Percentiles rank a stretch among this genome's conserved stretches.
phyloP scores from a whole-genome alignment of 164 flowering plant genomes.

The Stephania japonica region DNA sequence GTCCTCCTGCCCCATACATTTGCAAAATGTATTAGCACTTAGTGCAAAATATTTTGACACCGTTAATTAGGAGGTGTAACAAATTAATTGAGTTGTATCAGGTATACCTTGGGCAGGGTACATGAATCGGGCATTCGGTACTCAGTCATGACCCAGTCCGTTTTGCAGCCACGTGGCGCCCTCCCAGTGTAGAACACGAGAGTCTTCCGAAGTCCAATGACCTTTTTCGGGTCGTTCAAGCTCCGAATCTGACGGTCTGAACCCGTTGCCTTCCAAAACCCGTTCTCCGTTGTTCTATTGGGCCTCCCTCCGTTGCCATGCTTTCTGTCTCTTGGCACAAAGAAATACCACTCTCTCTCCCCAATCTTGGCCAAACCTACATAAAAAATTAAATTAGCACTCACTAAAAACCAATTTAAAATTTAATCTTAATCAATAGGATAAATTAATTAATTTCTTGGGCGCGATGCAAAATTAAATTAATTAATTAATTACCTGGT shows the following conservation, averaged over 20 bases:
- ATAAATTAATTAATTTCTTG: not conserved
- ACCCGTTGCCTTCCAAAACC: conserved; percentile 98
- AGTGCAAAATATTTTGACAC: too few relatives aligned
- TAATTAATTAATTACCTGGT: conserved; percentile 45
- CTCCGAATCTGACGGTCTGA: conserved; percentile 66
- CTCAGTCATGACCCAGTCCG: conserved; percentile 98
- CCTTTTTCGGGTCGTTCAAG: conserved; percentile 46
- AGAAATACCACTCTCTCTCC: conserved; percentile 96
- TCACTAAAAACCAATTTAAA: not conserved
- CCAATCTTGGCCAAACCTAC: conserved; percentile 76
- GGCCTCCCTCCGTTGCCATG: conserved; percentile 83
- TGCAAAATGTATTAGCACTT: too few relatives aligned
- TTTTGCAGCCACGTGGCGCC: conserved; percentile 72
- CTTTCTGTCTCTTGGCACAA: conserved; percentile 78
- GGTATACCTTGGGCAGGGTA: conserved; percentile 24
- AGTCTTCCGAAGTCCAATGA: conserved; percentile 74
- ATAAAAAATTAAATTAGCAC: conserved; percentile 1
- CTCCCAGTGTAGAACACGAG: conserved; percentile 85
- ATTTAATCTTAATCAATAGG: not conserved
- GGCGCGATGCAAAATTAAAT: too few relatives aligned
- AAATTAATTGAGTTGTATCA: not conserved
- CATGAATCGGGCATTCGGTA: conserved; percentile 32
- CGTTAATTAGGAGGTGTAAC: not conserved
- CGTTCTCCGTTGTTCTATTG: conserved; percentile 69
- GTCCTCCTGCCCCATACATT: conserved; percentile 23